phyloP scores from a whole-genome alignment of 2,329 filamentous ascomycete genomes.

The Sporothrix protearum region DNA sequence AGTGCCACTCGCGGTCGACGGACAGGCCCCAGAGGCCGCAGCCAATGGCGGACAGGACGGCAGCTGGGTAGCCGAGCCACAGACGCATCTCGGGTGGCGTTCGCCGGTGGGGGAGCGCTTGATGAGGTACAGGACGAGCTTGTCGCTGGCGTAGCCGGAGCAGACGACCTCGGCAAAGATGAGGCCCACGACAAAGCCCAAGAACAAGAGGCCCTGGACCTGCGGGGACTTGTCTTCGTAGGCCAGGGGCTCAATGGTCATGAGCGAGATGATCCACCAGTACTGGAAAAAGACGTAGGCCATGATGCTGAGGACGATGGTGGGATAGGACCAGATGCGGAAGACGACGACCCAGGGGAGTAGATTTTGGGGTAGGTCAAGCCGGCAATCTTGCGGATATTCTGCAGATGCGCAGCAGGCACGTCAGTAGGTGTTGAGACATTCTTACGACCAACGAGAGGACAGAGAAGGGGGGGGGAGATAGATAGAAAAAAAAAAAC shows the following conservation, averaged over 20 bases:
- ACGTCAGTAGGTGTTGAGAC: constrained; percentile 31
- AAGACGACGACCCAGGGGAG: constrained; percentile 43
- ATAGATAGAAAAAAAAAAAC: neutral
- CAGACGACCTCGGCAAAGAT: constrained; percentile 49
- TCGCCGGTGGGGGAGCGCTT: constrained; percentile 36
- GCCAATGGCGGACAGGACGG: constrained; percentile 46
- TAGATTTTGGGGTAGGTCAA: constrained; percentile 50
- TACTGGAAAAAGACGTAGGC: constrained; percentile 54
- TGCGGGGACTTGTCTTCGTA: constrained; percentile 48
- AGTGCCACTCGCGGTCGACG: constrained; percentile 51
- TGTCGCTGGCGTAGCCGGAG: constrained; percentile 53
- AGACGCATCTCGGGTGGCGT: constrained; percentile 52
- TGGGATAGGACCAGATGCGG: constrained; percentile 45
- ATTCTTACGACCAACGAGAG: too few species aligned
- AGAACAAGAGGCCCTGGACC: constrained; percentile 51
- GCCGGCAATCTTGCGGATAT: constrained; percentile 47
- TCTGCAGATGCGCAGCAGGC: constrained; percentile 40
- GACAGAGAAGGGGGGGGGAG: too few species aligned
- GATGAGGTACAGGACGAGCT: constrained; percentile 45
- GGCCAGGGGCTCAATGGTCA: constrained; percentile 52
- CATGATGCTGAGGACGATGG: constrained; percentile 45
- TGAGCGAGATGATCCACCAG: constrained; percentile 53
- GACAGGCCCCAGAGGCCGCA: constrained; percentile 54
- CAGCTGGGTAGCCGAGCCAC: constrained; percentile 54
- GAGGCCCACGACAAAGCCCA: constrained; percentile 53